These are phyloP conservation scores for Xylaria sp. DNA, from an alignment of 495 filamentous ascomycete species.

Conservation along the genomic window DNA sequence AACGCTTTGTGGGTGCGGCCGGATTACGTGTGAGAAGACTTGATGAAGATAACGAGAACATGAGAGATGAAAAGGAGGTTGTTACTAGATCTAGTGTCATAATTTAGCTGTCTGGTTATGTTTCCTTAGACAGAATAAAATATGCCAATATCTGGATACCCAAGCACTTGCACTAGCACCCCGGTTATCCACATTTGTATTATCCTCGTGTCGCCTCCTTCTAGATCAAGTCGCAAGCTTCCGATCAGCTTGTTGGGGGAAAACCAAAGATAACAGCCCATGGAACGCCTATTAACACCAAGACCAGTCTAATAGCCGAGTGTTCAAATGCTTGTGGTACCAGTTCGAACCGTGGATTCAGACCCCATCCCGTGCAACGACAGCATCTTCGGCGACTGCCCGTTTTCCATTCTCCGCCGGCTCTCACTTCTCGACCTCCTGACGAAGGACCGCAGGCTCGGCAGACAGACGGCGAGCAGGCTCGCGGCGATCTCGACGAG, in stretches of 20 bases:
- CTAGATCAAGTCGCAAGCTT: neutral
- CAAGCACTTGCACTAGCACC: neutral
- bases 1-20: neutral
- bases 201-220: neutral
- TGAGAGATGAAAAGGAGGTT: conserved; percentile 12
- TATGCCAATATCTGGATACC: neutral
- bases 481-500: conserved; percentile 45
- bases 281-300: conserved; percentile 1
- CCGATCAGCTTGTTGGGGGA: neutral
- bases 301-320: neutral
- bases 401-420: conserved; percentile 9
- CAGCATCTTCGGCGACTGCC: neutral
- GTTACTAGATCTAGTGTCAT: conserved; percentile 9
- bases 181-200: neutral
- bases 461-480: conserved; percentile 34
- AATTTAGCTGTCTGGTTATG: neutral
- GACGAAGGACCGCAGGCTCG: conserved; percentile 29
- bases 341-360: conserved; percentile 1
- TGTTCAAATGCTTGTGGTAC: conserved; percentile 6
- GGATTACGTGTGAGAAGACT: neutral
- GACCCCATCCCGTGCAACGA: conserved; percentile 21
- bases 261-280: neutral
- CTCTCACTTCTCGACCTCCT: conserved; percentile 17
- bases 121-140: neutral
- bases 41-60: conserved; percentile 13